Evolutionary conservation across 345 rosid genomes (phyloP).

Genomic region (Citrus cavaleriei): DNA sequence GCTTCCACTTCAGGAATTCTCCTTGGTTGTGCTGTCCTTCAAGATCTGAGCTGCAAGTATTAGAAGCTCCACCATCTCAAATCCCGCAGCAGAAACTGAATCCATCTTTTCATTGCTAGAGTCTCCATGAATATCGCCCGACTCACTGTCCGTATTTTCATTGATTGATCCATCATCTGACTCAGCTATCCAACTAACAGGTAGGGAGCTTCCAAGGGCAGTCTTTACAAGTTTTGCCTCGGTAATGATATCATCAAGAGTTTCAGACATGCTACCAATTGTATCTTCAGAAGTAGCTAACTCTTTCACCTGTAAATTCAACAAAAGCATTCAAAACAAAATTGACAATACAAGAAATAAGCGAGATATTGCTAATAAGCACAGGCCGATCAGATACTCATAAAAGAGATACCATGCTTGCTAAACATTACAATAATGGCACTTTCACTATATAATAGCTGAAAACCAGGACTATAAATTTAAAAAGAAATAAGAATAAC

Average conservation of each 20-base stretch:
- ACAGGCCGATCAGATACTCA: not conserved
- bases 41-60: slow-evolving; percentile 68
- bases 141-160: slow-evolving; percentile 20
- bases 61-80: slow-evolving; percentile 96
- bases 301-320: slow-evolving; percentile 55
- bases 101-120: slow-evolving; percentile 52
- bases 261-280: slow-evolving; percentile 27
- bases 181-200: slow-evolving; percentile 88
- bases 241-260: slow-evolving; percentile 48
- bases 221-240: slow-evolving; percentile 87
- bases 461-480: not conserved
- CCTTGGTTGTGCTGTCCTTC: slow-evolving; percentile 28
- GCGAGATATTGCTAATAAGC: not conserved
- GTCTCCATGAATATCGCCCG: slow-evolving; percentile 18
- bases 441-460: not conserved
- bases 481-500: not conserved
- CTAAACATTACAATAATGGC: not conserved
- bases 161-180: slow-evolving; percentile 39
- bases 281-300: slow-evolving; percentile 31
- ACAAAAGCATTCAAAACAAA: not conserved
- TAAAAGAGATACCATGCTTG: slow-evolving; percentile 6
- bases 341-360: not conserved
- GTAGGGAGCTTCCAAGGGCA: slow-evolving; percentile 85
- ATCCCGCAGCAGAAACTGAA: slow-evolving; percentile 81
- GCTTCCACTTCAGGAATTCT: slow-evolving; percentile 16